phyloP scores from a whole-genome alignment of 257 asterid species.

The Thymus mandschuricus region DNA sequence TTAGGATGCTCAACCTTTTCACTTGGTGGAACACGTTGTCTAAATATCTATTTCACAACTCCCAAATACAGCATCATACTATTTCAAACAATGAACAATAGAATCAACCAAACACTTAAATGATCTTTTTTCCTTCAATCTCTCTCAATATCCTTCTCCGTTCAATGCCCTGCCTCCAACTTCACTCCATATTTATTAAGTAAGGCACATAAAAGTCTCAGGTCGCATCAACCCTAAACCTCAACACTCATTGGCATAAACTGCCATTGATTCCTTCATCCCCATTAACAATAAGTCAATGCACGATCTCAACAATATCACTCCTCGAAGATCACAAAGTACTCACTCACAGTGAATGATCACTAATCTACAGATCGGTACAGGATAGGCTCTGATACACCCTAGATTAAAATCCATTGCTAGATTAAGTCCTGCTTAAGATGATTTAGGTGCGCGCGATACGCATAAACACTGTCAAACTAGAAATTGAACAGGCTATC shows the following conservation, averaged over 20 bases:
- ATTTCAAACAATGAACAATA: conserved; percentile 12
- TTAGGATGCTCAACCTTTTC: background rate
- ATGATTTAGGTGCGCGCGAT: background rate
- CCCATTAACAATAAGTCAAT: conserved; percentile 3
- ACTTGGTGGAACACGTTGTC: background rate
- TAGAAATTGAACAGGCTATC: conserved; percentile 5
- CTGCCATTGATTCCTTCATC: background rate
- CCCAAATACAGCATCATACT: conserved; percentile 3
- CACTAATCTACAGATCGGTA: conserved; percentile 13
- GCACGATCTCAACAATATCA: conserved; percentile 22
- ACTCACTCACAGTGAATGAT: conserved; percentile 3
- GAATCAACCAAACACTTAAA: conserved; percentile 16
- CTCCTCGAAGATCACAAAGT: background rate
- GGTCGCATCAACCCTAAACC: conserved; percentile 6
- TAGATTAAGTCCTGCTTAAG: background rate
- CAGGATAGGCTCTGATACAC: conserved; percentile 15
- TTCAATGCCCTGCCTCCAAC: conserved; percentile 2
- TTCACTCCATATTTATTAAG: conserved; percentile 11
- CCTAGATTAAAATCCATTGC: conserved; percentile 14
- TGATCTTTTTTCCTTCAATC: background rate
- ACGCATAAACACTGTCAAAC: conserved; percentile 1
- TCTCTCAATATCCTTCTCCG: background rate
- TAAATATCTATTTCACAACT: background rate
- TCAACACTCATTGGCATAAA: background rate
- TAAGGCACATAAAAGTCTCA: conserved; percentile 8